phyloP scores from a whole-genome alignment of 495 filamentous ascomycete genomes.

The Aspergillus panamensis region DNA sequence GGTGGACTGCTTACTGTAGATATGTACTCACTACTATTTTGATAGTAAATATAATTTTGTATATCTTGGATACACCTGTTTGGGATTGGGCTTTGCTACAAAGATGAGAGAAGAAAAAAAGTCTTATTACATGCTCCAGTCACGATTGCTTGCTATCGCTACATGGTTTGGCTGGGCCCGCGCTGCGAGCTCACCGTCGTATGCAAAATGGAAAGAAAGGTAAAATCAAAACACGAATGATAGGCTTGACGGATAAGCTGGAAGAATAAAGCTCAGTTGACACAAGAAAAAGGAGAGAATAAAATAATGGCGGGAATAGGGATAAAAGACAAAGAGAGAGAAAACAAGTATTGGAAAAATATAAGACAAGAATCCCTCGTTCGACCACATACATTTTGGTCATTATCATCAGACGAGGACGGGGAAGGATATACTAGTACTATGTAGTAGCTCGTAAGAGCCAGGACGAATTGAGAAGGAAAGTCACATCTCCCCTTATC shows the following conservation, averaged over 20 bases:
- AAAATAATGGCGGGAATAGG: not conserved
- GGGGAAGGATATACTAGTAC: not conserved
- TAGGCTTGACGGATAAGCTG: too few species aligned
- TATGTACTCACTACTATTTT: too few species aligned
- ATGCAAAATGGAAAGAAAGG: conserved; percentile 3
- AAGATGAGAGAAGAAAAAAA: not conserved
- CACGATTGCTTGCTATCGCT: conserved; percentile 15
- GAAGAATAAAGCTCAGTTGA: too few species aligned
- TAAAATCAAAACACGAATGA: conserved; percentile 9
- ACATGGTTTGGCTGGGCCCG: conserved; percentile 14
- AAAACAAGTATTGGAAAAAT: not conserved
- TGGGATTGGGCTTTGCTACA: too few species aligned
- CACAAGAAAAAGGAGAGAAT: too few species aligned
- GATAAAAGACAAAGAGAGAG: not conserved
- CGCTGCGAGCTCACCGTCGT: conserved; percentile 15
- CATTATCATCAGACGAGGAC: not conserved
- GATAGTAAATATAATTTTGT: too few species aligned
- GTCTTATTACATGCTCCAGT: conserved; percentile 15
- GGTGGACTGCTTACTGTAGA: not conserved
- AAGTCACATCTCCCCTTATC: conserved; percentile 53
- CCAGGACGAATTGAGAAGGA: not conserved
- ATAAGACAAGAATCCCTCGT: not conserved
- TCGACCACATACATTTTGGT: not conserved
- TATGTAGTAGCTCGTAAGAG: conserved; percentile 2
- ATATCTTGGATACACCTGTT: too few species aligned